Percentiles rank a stretch among this genome's conserved stretches.
These are phyloP conservation scores for Phaffomyces antillensis DNA, from an alignment of 805 yeast genomes.

Conservation along the genomic window DNA sequence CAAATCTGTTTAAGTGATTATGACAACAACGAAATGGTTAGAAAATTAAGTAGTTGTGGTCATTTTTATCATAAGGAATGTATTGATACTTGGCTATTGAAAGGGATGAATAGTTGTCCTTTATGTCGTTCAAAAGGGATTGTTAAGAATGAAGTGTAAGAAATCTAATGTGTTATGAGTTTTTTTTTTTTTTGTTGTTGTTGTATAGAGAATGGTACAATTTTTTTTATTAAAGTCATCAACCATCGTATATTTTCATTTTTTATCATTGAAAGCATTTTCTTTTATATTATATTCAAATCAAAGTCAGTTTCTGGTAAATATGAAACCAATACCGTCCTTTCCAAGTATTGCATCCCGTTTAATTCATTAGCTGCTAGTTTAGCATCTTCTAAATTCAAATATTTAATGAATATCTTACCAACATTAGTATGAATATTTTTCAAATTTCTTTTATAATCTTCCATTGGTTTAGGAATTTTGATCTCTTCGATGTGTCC, in stretches of 20 bases:
- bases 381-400: conserved; percentile 40
- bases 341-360: conserved; percentile 60
- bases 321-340: conserved; percentile 61
- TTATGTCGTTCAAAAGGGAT: conserved; percentile 45
- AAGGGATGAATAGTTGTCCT: conserved; percentile 52
- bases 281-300: conserved; percentile 17
- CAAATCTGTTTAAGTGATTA: conserved; percentile 48
- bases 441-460: conserved; percentile 38
- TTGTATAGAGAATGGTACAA: too few species aligned
- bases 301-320: conserved; percentile 55
- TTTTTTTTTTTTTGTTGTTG: too few species aligned
- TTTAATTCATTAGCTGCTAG: conserved; percentile 51
- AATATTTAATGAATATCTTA: conserved; percentile 62
- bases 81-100: conserved; percentile 50
- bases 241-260: too few species aligned
- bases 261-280: not conserved
- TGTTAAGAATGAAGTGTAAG: not conserved
- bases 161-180: not conserved
- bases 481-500: conserved; percentile 48
- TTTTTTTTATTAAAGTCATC: too few species aligned
- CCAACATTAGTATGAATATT: conserved; percentile 56
- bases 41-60: conserved; percentile 37
- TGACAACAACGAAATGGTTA: conserved; percentile 37
- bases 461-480: conserved; percentile 50
- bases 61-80: conserved; percentile 51